Evolutionary conservation across 305 asterid species (phyloP).

Genomic region (Fraxinus xanthoxyloides): DNA sequence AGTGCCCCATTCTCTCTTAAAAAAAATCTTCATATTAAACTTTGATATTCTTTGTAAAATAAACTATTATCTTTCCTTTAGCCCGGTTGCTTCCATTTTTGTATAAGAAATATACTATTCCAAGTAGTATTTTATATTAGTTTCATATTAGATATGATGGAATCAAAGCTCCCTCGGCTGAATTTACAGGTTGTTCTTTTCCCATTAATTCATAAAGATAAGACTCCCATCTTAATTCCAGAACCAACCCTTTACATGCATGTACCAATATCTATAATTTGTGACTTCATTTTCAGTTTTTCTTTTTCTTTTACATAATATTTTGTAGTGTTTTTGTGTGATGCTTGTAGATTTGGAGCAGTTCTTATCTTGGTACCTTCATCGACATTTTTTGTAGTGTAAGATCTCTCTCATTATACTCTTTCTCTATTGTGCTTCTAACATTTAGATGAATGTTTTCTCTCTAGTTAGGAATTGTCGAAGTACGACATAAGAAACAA

Average conservation of each 20-base stretch:
- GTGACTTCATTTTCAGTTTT: background rate
- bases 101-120: background rate
- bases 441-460: background rate
- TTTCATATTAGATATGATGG: background rate
- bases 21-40: background rate
- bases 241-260: background rate
- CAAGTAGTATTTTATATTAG: background rate
- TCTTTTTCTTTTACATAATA: background rate
- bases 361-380: background rate
- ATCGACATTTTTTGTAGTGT: background rate
- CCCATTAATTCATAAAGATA: background rate
- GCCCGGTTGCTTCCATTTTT: background rate
- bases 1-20: background rate
- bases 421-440: background rate
- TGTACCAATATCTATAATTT: background rate
- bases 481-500: background rate
- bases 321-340: background rate
- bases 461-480: background rate
- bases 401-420: background rate
- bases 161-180: background rate
- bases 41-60: background rate
- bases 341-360: background rate
- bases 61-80: background rate
- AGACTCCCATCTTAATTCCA: background rate
- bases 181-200: background rate